Conservation (phyloP, 1,139 yeast species). For the Ogataea hybrid region DNA sequence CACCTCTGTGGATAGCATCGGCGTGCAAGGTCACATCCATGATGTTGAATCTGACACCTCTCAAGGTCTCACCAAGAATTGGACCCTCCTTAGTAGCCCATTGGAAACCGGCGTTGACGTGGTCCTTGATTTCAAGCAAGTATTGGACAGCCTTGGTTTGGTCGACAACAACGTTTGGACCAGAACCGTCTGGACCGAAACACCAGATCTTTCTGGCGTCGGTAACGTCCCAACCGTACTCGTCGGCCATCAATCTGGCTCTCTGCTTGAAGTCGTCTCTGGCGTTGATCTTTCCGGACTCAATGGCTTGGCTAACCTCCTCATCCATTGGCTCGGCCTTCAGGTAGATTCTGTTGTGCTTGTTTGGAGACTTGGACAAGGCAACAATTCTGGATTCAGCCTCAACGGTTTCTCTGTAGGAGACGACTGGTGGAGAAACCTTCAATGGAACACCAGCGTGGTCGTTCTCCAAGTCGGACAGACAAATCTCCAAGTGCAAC, state of each 20-base stretch:
- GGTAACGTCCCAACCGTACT: conserved; percentile 98
- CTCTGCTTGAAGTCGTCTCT: conserved; percentile 99
- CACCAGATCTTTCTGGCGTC: conserved; percentile 99
- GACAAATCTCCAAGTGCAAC: conserved; percentile 98
- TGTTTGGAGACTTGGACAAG: conserved; percentile 98
- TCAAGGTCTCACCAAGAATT: conserved; percentile 91
- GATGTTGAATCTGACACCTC: conserved; percentile 97
- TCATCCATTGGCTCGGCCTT: conserved; percentile 96
- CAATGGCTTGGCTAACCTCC: conserved; percentile 91
- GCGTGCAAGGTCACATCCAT: conserved; percentile 99
- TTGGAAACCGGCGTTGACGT: conserved; percentile 99
- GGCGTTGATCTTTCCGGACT: conserved; percentile 86
- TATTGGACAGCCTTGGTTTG: conserved; percentile 99
- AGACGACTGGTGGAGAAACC: conserved; percentile 96
- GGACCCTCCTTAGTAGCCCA: conserved; percentile 99
- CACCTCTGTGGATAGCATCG: conserved; percentile 99
- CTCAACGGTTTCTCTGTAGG: conserved; percentile 98
- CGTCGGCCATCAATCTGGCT: conserved; percentile 99
- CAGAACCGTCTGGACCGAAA: conserved; percentile 99
- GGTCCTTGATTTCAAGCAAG: conserved; percentile 98
- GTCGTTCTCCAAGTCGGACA: conserved; percentile 93
- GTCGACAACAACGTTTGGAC: conserved; percentile 98
- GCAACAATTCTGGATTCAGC: conserved; percentile 94
- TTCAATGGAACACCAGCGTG: conserved; percentile 99
- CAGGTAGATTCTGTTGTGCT: conserved; percentile 99